phyloP scores from a whole-genome alignment of 2,329 filamentous ascomycete species.

The Cercospora sp. region DNA sequence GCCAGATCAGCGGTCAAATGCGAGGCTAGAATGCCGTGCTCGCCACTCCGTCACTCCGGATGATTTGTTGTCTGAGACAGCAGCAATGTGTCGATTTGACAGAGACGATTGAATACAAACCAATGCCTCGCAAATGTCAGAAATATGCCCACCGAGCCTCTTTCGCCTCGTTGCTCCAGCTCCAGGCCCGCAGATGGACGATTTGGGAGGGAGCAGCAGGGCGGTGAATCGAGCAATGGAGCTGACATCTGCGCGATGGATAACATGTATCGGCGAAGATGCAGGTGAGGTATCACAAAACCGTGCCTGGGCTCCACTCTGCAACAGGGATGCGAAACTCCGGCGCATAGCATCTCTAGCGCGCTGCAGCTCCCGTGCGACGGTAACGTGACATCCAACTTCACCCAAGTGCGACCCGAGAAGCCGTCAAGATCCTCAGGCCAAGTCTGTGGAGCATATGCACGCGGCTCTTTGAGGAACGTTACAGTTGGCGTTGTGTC shows the following conservation, averaged over 20 bases:
- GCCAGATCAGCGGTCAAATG: conserved; percentile 2
- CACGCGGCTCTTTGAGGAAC: conserved; percentile 7
- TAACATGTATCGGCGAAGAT: background rate
- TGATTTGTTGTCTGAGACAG: conserved; percentile 15
- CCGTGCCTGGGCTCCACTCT: conserved; percentile 7
- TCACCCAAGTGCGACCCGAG: conserved; percentile 2
- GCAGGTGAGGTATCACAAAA: conserved; percentile 18
- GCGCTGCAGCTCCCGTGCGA: conserved; percentile 10
- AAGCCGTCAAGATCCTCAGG: conserved; percentile 6
- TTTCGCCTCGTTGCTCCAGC: background rate
- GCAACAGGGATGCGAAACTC: conserved; percentile 4
- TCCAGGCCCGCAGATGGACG: background rate
- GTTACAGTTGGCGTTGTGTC: conserved; percentile 6
- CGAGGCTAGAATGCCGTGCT: conserved; percentile 6
- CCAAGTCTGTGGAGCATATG: conserved; percentile 1
- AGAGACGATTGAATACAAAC: background rate
- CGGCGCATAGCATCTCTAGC: conserved; percentile 10
- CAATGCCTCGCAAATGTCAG: background rate
- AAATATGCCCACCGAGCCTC: background rate
- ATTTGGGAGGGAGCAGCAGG: background rate
- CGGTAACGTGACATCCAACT: conserved; percentile 7
- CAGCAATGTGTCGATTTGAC: background rate
- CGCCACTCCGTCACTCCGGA: background rate
- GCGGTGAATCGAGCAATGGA: background rate
- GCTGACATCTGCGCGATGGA: background rate